These are phyloP conservation scores for Lachancea cidri DNA, from an alignment of 805 yeast genomes.

Conservation along the genomic window DNA sequence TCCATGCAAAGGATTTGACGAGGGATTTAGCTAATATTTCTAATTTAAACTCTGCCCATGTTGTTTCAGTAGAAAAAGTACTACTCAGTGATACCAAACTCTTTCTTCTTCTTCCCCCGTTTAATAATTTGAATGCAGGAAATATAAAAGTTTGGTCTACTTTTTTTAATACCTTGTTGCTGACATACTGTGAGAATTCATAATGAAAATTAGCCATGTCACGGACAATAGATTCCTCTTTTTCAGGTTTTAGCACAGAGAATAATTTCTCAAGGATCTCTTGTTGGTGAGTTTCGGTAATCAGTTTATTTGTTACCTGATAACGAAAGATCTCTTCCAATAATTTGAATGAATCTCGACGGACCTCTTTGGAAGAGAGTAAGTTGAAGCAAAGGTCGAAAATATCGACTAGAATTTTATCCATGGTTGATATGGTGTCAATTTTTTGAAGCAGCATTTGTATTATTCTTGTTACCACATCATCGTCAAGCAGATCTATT, in stretches of 20 bases:
- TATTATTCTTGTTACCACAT: conserved; percentile 1
- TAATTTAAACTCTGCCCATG: conserved; percentile 8
- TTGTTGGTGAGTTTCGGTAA: neutral
- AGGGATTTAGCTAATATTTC: conserved; percentile 18
- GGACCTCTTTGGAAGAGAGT: neutral
- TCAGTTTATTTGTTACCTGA: neutral
- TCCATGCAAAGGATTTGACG: conserved; percentile 26
- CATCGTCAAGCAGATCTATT: neutral
- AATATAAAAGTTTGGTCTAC: neutral
- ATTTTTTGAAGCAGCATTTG: neutral
- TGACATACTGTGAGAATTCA: neutral
- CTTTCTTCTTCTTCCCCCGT: conserved; percentile 2
- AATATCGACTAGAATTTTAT: neutral
- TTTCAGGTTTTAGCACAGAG: neutral
- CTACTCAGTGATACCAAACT: neutral
- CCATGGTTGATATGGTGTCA: conserved; percentile 4
- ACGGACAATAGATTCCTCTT: neutral
- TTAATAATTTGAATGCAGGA: neutral
- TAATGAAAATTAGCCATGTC: neutral
- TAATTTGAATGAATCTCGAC: neutral
- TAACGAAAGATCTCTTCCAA: neutral
- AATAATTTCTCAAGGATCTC: neutral
- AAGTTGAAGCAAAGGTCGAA: neutral
- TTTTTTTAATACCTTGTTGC: neutral
- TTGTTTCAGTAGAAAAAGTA: neutral